Evolutionary conservation across 2,329 filamentous ascomycete genomes (phyloP).

Genomic region (Bipolaris zeicola): DNA sequence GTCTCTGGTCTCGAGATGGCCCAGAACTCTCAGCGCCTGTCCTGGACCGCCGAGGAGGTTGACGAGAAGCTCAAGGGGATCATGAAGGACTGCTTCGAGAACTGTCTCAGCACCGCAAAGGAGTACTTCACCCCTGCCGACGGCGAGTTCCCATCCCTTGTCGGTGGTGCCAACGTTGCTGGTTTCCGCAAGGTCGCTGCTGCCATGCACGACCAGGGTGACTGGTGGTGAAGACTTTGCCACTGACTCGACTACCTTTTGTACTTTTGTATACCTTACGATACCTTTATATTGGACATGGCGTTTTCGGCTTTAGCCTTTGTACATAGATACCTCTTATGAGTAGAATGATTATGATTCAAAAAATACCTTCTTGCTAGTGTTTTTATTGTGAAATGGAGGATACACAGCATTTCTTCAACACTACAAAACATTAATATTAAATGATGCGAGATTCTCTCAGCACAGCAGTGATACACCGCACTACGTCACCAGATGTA

Average conservation of each 20-base stretch:
- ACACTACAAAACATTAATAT: no score
- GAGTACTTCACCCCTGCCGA: constrained; percentile 80
- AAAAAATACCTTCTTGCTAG: background rate
- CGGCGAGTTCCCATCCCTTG: constrained; percentile 85
- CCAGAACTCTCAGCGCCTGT: constrained; percentile 88
- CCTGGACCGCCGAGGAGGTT: constrained; percentile 88
- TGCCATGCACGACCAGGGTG: constrained; percentile 95
- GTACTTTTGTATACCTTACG: constrained; percentile 37
- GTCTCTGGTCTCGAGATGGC: constrained; percentile 99
- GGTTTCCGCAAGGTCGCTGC: constrained; percentile 95
- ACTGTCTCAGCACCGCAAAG: constrained; percentile 86
- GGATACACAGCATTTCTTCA: no score
- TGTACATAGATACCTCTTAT: constrained; percentile 32
- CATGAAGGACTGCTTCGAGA: constrained; percentile 93
- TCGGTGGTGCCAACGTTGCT: constrained; percentile 95
- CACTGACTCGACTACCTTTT: constrained; percentile 17
- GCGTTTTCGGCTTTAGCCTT: constrained; percentile 21
- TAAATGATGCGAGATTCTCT: no score
- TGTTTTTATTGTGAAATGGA: background rate
- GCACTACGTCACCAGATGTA: no score
- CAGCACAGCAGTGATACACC: no score
- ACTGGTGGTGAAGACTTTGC: constrained; percentile 69
- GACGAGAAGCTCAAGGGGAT: constrained; percentile 89
- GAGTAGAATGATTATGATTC: constrained; percentile 18
- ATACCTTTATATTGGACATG: constrained; percentile 24